Base-by-base conservation (phyloP, 495 filamentous ascomycete genomes). In the Penicillium simplicissimum region DNA sequence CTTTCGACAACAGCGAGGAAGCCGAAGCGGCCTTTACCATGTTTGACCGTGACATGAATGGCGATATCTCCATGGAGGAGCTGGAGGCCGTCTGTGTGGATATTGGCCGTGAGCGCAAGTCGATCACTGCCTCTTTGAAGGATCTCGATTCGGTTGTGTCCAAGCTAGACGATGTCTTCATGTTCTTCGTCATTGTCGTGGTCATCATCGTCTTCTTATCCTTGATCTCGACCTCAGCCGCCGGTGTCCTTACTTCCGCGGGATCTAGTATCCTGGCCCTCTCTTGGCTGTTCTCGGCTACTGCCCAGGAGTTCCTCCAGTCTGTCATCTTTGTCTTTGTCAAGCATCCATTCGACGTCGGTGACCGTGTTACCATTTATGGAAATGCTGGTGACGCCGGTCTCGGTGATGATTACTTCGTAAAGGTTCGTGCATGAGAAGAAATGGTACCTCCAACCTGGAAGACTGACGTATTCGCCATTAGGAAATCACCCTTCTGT, bases 281-380 rank as follows among this genome's bases (percentile, higher is more conserved):
- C 9, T 93, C 91, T 1, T 98, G 95, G 94, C 78, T 97, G 28
- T 90, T 98, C 68, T 89, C 91, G 37, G 89, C 89, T 2, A 98
- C 95, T 0, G 94, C 94, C 0, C 93, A 97, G 69, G 95, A 97
- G 66, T 96, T 97, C 63, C 82, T 97, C 1, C 85, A 96, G 68
- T 96, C 91, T 2, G 82, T 94, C 64, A 89, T 97, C 63, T 98
- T 98, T 67, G 93, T 98, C 60, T 96, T 98, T 66, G 90, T 98
- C 69, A 98, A 98, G 79, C 94, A 98, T 72, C 94, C 94, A 5
- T 98, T 97, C 66, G 95, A 98, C 72, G 95, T 97, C 14, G 94
- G 94, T 62, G 94, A 98, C 74, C 87, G 94, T 56, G 91, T 98
- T 3, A 90, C 90, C 19, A 83, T 98, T 34, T 96, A 96, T 66